These are phyloP conservation scores for Chrysosphaeria jannelii DNA, from an alignment of 2,329 filamentous ascomycete genomes.

Conservation along the genomic window DNA sequence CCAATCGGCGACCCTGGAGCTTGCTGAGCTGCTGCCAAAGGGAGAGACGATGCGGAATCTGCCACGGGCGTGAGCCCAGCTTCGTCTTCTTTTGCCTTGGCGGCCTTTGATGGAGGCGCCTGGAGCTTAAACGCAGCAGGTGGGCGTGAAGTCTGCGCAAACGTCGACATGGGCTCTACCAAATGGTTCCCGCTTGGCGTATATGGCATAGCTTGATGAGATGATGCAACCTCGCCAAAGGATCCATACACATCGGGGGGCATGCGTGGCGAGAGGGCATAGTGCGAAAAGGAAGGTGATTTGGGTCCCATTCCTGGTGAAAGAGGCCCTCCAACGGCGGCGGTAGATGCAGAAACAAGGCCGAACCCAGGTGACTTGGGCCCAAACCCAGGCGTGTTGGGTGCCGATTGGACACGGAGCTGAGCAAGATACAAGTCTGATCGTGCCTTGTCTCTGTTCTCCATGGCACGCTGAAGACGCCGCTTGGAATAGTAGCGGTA, in stretches of 20 bases:
- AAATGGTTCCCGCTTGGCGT: slow-evolving; percentile 21
- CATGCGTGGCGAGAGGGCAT: slow-evolving; percentile 28
- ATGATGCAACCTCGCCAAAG: slow-evolving; percentile 9
- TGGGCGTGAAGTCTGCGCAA: slow-evolving; percentile 13
- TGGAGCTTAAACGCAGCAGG: slow-evolving; percentile 47
- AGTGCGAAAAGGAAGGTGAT: slow-evolving; percentile 22
- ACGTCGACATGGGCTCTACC: slow-evolving; percentile 31
- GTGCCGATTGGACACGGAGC: slow-evolving; percentile 58
- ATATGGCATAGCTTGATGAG: slow-evolving; percentile 13
- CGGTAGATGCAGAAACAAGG: slow-evolving; percentile 29
- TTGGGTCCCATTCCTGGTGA: slow-evolving; percentile 59
- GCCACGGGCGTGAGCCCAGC: too few species aligned
- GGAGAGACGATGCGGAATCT: too few species aligned
- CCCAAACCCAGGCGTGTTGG: slow-evolving; percentile 75
- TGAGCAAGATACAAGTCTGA: slow-evolving; percentile 84
- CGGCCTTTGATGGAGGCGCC: slow-evolving; percentile 51
- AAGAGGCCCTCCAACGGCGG: too few species aligned
- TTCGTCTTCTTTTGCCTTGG: too few species aligned
- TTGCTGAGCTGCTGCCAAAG: too few species aligned
- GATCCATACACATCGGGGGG: slow-evolving; percentile 23
- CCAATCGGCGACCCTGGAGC: too few species aligned
- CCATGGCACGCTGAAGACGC: slow-evolving; percentile 88
- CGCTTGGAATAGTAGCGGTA: slow-evolving; percentile 96
- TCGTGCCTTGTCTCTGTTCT: slow-evolving; percentile 72
- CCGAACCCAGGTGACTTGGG: slow-evolving; percentile 30